These are phyloP conservation scores for Cytospora paraplurivora DNA, from an alignment of 2,329 filamentous ascomycete genomes.

Conservation along the genomic window DNA sequence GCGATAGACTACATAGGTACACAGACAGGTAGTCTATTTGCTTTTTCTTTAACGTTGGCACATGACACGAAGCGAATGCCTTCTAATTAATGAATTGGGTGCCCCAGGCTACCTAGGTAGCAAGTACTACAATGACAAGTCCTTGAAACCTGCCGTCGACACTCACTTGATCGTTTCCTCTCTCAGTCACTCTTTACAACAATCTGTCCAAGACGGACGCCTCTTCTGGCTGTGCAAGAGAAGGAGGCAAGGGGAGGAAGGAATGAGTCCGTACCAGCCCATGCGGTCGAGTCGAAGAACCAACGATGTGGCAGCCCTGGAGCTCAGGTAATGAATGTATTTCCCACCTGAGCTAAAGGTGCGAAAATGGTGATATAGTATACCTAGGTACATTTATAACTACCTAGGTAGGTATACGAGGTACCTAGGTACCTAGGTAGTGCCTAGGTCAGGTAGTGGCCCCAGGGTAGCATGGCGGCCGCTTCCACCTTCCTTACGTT, in stretches of 20 bases:
- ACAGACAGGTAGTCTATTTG: background rate
- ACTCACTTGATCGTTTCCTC: background rate
- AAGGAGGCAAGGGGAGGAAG: no score
- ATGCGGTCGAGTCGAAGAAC: no score
- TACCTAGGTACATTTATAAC: background rate
- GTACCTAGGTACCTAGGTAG: background rate
- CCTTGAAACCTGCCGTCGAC: background rate
- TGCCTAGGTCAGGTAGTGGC: background rate
- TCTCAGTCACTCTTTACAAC: no score
- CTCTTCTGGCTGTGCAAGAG: no score
- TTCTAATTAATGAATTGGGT: background rate
- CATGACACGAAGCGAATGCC: slow-evolving; percentile 1
- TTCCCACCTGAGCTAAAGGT: no score
- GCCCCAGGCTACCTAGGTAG: background rate
- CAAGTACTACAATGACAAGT: no score
- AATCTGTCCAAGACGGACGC: no score
- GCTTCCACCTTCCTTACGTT: background rate
- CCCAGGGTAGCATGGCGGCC: background rate
- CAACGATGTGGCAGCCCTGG: no score
- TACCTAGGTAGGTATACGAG: background rate
- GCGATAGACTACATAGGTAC: background rate
- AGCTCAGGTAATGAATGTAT: no score
- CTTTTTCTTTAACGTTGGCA: background rate
- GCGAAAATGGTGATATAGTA: no score
- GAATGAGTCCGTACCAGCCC: no score